These are phyloP conservation scores for Flaveria bidentis DNA, from an alignment of 129 eudicot genomes.

Conservation along the genomic window DNA sequence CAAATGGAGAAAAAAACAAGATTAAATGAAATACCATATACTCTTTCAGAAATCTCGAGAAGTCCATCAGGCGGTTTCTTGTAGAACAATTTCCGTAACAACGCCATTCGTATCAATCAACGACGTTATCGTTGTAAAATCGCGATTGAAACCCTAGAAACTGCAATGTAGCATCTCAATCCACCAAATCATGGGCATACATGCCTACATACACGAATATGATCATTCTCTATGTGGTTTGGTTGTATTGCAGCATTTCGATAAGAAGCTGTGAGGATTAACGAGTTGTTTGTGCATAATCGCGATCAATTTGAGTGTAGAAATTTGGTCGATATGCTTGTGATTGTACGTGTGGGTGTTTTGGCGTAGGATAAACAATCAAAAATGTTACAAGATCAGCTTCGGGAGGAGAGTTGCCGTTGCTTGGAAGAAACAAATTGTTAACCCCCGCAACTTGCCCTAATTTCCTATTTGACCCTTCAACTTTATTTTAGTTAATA, in stretches of 20 bases:
- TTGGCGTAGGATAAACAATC: neutral
- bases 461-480: neutral
- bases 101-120: conserved; percentile 53
- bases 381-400: conserved; percentile 29
- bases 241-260: conserved; percentile 18
- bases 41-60: conserved; percentile 80
- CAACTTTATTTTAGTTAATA: neutral
- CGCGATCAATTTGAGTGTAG: conserved; percentile 20
- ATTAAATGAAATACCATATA: conserved; percentile 54
- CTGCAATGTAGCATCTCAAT: conserved; percentile 24
- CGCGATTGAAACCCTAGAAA: conserved; percentile 34
- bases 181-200: conserved; percentile 25
- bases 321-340: conserved; percentile 6
- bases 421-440: conserved; percentile 21
- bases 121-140: conserved; percentile 16
- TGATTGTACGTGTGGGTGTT: neutral
- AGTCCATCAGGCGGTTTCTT: conserved; percentile 92
- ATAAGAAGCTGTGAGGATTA: conserved; percentile 20
- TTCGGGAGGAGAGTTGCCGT: conserved; percentile 30
- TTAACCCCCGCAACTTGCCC: conserved; percentile 7
- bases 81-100: conserved; percentile 60
- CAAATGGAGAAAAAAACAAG: neutral
- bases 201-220: conserved; percentile 6
- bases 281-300: conserved; percentile 15
- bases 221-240: neutral